A percentile compares a stretch with the other conserved stretches of the same genome.
Conservation (phyloP, 108 stramenopile species). For the Cyclostephanos tholiformis region DNA sequence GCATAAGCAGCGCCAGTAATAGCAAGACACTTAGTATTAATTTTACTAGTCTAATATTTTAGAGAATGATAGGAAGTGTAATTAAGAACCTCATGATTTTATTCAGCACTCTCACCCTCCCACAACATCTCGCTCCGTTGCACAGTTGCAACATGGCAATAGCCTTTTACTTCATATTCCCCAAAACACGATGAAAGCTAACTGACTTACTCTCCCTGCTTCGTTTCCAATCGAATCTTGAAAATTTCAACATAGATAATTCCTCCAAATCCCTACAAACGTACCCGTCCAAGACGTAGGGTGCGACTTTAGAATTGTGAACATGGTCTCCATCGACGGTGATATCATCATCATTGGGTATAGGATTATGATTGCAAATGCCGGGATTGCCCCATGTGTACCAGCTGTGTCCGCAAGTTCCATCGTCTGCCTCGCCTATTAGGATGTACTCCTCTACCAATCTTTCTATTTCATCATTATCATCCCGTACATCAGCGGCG, state of each 20-base stretch:
- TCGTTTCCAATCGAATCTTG: constrained; percentile 69
- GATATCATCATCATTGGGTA: too few relatives aligned
- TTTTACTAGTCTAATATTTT: too few relatives aligned
- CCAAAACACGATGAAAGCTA: constrained; percentile 43
- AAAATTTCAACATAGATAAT: constrained; percentile 62
- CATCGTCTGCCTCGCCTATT: constrained; percentile 85
- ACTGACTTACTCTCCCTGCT: constrained; percentile 70
- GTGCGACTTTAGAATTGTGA: constrained; percentile 14
- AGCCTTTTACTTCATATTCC: too few relatives aligned
- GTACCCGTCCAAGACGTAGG: constrained; percentile 72
- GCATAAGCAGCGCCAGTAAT: too few relatives aligned
- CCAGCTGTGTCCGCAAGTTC: constrained; percentile 83
- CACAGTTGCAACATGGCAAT: too few relatives aligned
- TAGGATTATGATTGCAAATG: constrained; percentile 20
- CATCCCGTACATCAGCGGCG: not conserved
- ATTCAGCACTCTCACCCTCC: too few relatives aligned
- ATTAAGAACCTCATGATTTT: too few relatives aligned
- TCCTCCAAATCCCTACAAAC: constrained; percentile 61
- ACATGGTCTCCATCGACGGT: not conserved
- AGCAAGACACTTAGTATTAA: too few relatives aligned
- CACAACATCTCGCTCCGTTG: too few relatives aligned
- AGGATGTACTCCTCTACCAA: constrained; percentile 79
- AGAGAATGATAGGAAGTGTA: too few relatives aligned
- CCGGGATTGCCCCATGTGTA: constrained; percentile 76
- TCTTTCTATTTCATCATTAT: constrained; percentile 8